Evolutionary conservation across 768 basidiomycete genomes (phyloP).

Genomic region (Rhodosporidiobolus sp.): DNA sequence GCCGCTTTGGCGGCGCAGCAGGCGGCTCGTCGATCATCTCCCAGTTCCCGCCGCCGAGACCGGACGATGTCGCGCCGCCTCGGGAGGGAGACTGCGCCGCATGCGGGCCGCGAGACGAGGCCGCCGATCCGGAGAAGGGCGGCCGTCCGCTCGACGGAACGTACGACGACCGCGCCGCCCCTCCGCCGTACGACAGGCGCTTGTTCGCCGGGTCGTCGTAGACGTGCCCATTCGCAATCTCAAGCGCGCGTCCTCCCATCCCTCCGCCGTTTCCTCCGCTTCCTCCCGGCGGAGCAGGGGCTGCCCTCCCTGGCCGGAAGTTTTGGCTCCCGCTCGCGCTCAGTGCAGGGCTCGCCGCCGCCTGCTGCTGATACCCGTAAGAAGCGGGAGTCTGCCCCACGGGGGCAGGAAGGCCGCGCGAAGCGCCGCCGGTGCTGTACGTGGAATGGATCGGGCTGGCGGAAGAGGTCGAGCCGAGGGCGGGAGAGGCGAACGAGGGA

Average conservation of each 20-base stretch:
- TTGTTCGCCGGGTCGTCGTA: slow-evolving; percentile 2
- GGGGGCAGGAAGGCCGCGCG: slow-evolving; percentile 3
- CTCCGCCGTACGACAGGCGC: slow-evolving; percentile 11
- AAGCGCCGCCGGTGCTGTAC: background rate
- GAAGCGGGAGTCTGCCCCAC: background rate
- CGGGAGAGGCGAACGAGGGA: background rate
- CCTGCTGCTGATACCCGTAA: slow-evolving; percentile 2
- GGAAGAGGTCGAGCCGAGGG: background rate
- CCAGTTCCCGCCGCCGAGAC: background rate
- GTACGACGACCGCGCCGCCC: slow-evolving; percentile 26
- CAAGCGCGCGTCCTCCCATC: background rate
- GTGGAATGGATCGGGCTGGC: slow-evolving; percentile 20
- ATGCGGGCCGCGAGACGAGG: background rate
- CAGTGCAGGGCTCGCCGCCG: background rate
- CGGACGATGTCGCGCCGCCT: background rate
- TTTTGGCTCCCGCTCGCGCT: background rate
- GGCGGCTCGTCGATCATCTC: slow-evolving; percentile 19
- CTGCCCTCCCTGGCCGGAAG: slow-evolving; percentile 16
- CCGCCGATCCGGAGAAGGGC: background rate
- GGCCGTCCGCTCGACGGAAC: slow-evolving; percentile 23
- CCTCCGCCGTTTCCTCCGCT: background rate
- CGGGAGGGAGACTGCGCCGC: slow-evolving; percentile 8
- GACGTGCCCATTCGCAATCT: slow-evolving; percentile 8
- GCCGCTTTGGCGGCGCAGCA: background rate
- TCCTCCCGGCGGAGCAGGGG: slow-evolving; percentile 9